Conservation (phyloP, 768 basidiomycete species). For the Hericium coralloides region DNA sequence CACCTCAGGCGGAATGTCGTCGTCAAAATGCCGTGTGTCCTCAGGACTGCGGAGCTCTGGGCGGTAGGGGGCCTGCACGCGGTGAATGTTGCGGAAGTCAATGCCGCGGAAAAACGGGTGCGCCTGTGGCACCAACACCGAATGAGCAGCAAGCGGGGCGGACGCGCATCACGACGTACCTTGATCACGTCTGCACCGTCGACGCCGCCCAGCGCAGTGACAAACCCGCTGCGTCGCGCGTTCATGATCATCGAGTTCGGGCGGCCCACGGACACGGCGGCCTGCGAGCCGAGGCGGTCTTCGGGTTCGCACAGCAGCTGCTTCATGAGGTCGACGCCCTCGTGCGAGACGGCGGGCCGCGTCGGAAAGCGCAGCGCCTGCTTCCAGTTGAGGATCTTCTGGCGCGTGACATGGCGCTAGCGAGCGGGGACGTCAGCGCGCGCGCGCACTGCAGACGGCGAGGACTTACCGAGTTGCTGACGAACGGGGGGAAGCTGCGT, state of each 20-base stretch:
- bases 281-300: constrained; percentile 80
- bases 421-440: constrained; percentile 13
- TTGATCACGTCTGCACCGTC: constrained; percentile 93
- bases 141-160: constrained; percentile 1
- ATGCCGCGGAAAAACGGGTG: constrained; percentile 90
- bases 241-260: constrained; percentile 73
- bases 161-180: constrained; percentile 29
- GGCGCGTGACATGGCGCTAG: constrained; percentile 86
- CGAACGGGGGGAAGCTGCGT: constrained; percentile 86
- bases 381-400: constrained; percentile 97
- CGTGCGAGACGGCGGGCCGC: constrained; percentile 75
- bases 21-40: constrained; percentile 93
- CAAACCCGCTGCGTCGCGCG: constrained; percentile 67
- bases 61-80: constrained; percentile 77
- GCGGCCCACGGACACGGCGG: constrained; percentile 55
- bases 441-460: not conserved
- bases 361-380: constrained; percentile 81
- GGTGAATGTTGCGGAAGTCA: constrained; percentile 84
- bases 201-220: constrained; percentile 39
- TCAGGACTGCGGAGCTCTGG: constrained; percentile 76
- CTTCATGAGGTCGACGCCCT: constrained; percentile 82
- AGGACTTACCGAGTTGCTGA: constrained; percentile 75
- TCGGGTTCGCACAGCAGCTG: constrained; percentile 91
- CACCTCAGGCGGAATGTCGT: constrained; percentile 89
- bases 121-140: constrained; percentile 32